Evolutionary conservation across 2,329 filamentous ascomycete species (phyloP), one percentile per base, ranked within the genome.

Genomic region (Pestalotiopsis sp.): DNA sequence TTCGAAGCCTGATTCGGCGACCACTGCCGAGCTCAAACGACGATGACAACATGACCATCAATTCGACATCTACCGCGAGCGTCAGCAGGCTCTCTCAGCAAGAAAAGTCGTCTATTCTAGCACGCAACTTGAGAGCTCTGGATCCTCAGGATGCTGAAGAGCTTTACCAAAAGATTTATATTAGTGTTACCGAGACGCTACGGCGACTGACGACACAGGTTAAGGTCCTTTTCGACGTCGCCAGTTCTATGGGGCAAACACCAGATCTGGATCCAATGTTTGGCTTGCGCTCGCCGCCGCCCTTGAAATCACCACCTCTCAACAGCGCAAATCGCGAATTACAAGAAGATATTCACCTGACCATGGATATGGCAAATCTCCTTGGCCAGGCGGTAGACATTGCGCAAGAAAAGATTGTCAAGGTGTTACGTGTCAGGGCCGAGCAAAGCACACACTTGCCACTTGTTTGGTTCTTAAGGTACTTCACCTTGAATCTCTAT

Each of bases 181-280:
- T 94, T 20, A 90, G 92, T 41, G 91, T 98, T 9, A 92, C 95
- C 3, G 96, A 99, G 82, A 93, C 93, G 3, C 79, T 99, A 62
- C 87, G 96, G 68, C 88, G 96, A 75, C 83, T 98, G 7, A 94
- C 93, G 20, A 95, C 94, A 0, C 95, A 98, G 78, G 92, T 96
- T 67, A 99, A 99, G 79, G 91, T 98, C 11, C 82, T 99, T n/a
- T 85, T 99, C 11, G 96, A 99, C 79, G 93, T 97, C 23, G 96
- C 95, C 0, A 97, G 94, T 77, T 91, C 89, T 13, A 86, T 93
- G 65, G 85, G 87, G 14, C 82, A 85, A 45, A 77, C 72, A 25
- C 75, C 76, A 56, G 59, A 52, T 9, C 17, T 20, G 1, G 75
- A 75, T 68, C 73, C 69, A 72, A 80, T 73, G 1, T 73, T 77